A percentile compares a stretch with the other conserved stretches of the same genome.
These are phyloP conservation scores for Saccharomycopsis hybrid DNA, from an alignment of 1,139 yeast species.

Conservation along the genomic window DNA sequence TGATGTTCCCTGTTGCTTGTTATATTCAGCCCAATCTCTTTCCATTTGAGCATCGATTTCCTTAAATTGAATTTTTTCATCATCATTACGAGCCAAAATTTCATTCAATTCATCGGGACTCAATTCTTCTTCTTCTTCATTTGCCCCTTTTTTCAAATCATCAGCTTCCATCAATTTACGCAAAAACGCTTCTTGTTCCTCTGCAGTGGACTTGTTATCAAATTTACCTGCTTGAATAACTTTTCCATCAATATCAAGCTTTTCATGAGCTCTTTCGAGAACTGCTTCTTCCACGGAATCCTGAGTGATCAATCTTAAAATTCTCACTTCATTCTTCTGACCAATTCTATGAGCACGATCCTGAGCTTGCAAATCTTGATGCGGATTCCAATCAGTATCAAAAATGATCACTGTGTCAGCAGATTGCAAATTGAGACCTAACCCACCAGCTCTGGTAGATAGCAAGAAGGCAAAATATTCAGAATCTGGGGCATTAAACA, in stretches of 20 bases:
- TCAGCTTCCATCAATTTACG: constrained; percentile 67
- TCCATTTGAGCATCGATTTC: constrained; percentile 51
- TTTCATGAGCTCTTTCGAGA: constrained; percentile 74
- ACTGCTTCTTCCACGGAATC: constrained; percentile 82
- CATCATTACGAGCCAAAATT: constrained; percentile 60
- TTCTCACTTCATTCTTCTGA: constrained; percentile 79
- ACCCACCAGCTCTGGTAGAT: constrained; percentile 87
- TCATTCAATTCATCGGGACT: constrained; percentile 72
- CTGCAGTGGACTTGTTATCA: constrained; percentile 75
- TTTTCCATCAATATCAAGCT: constrained; percentile 79
- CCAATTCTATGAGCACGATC: constrained; percentile 91
- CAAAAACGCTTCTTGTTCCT: constrained; percentile 74
- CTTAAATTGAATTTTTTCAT: constrained; percentile 49
- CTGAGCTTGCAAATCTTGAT: constrained; percentile 87
- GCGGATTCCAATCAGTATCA: constrained; percentile 91
- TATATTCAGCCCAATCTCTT: constrained; percentile 25
- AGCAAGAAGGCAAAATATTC: constrained; percentile 72
- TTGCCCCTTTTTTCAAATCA: constrained; percentile 47
- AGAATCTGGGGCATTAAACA: constrained; percentile 65
- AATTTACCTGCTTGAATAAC: constrained; percentile 87
- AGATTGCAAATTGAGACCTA: constrained; percentile 78
- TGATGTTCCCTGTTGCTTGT: constrained; percentile 31
- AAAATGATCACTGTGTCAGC: constrained; percentile 86
- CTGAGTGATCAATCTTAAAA: constrained; percentile 70
- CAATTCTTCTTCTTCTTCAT: constrained; percentile 45